phyloP scores from a whole-genome alignment of 2,329 filamentous ascomycete genomes.

The Fusarium redolens region DNA sequence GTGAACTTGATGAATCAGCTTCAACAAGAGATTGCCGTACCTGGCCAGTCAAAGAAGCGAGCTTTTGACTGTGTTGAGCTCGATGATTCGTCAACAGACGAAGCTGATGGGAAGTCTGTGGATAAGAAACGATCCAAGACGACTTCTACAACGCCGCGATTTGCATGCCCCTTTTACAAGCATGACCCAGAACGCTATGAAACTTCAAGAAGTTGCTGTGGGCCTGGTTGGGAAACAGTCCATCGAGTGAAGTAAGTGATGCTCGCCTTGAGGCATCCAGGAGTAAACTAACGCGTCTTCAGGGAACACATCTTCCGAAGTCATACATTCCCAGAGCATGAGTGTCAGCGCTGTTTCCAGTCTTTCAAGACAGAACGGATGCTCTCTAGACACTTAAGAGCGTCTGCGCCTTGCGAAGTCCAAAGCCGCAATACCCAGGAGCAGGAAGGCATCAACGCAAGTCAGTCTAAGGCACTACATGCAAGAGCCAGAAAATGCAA shows the following conservation, averaged over 20 bases:
- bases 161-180: conserved; percentile 38
- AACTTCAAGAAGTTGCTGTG: conserved; percentile 24
- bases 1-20: not conserved
- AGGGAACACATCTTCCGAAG: conserved; percentile 33
- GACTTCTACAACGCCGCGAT: not conserved
- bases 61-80: not conserved
- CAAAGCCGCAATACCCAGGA: not conserved
- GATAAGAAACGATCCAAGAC: conserved; percentile 2
- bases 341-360: conserved; percentile 22
- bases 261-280: not conserved
- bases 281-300: not conserved
- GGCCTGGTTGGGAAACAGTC: conserved; percentile 23
- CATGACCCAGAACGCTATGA: conserved; percentile 16
- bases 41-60: conserved; percentile 1
- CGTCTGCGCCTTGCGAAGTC: conserved; percentile 5
- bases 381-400: conserved; percentile 14
- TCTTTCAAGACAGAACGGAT: not conserved
- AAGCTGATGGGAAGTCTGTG: not conserved
- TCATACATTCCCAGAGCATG: conserved; percentile 16
- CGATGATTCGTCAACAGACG: conserved; percentile 9
- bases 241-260: conserved; percentile 31
- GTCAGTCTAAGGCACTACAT: conserved; percentile 9
- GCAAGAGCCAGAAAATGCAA: not conserved
- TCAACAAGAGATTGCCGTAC: not conserved
- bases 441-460: conserved; percentile 17